Base-by-base conservation (phyloP, 228 moss, liverwort and hornwort species). In the Sphagnum fallax region DNA sequence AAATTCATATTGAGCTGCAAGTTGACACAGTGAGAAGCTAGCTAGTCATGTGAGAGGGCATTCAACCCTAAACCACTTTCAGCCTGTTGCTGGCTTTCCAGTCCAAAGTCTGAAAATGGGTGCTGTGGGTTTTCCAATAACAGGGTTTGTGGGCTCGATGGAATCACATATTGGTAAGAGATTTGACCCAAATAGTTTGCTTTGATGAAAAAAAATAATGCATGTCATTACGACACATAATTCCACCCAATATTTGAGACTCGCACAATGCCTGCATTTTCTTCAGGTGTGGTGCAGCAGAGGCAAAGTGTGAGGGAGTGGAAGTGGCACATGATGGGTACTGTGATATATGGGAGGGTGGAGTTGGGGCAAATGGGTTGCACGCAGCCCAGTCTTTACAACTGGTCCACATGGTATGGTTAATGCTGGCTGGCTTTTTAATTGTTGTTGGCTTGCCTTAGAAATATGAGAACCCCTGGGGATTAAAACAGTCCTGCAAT, bases 281-380 rank as follows among this genome's bases (percentile, higher is more conserved):
- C 63, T 16, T 48, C 72, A 80, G 79, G 83, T 96, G 96, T 70
- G 96, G 96, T 12, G 80, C 70, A 52, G 84, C 93, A 6, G 96
- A 97, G 74, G 96, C 96, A 2, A 84, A 87, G 68, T 97, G 93
- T 77, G 92, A 90, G 4, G 82, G 89, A 80, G 90, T 97, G 16
- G 88, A 88, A 69, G 85, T 93, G 2, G 88, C 91, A 4, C 82
- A 97, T 48, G 81, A 83, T 15, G 90, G 92, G 0, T 93, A 82
- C 67, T 97, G 96, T 66, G 86, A 93, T 63, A 78, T 90, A 49
- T 82, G 82, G 75, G 91, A 83, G 51, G 92, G 91, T 10, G 89
- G 86, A 65, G 80, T 80, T 51, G 53, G 53, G 53, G 7, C 53
- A 7, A 55, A 12, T 7, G 7, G 7, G 53, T 55, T 55, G 12